Conservation (phyloP, 768 basidiomycete species). For the Russula sp. region DNA sequence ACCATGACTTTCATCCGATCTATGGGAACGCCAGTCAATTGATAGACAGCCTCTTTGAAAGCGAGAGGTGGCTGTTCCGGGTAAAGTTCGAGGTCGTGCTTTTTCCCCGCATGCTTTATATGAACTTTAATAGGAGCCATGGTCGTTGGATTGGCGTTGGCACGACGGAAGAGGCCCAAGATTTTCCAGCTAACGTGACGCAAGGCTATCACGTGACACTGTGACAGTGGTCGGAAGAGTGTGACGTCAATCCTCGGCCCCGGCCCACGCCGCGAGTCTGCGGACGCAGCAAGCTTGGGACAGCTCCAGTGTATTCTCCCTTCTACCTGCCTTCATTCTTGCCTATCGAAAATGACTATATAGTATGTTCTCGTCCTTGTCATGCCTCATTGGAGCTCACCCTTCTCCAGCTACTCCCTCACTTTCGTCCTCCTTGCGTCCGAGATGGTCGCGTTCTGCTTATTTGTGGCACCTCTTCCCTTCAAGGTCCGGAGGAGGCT, state of each 20-base stretch:
- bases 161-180: neutral
- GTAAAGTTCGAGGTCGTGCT: conserved; percentile 64
- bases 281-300: too few species aligned
- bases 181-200: neutral
- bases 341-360: conserved; percentile 37
- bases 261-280: neutral
- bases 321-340: neutral
- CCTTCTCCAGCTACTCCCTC: conserved; percentile 54
- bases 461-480: conserved; percentile 82
- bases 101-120: conserved; percentile 87
- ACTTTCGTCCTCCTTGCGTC: conserved; percentile 76
- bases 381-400: neutral
- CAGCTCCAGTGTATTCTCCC: neutral
- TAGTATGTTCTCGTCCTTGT: conserved; percentile 31
- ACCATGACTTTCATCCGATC: conserved; percentile 98
- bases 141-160: conserved; percentile 6
- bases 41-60: conserved; percentile 82
- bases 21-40: conserved; percentile 75
- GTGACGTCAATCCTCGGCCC: conserved; percentile 6
- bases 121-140: conserved; percentile 71
- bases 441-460: conserved; percentile 82
- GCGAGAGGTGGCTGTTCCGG: conserved; percentile 54
- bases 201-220: conserved; percentile 11
- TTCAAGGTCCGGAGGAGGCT: conserved; percentile 60
- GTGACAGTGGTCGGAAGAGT: neutral